Base-by-base conservation (phyloP, 179 eudicot genomes). In the Silene coronaria region DNA sequence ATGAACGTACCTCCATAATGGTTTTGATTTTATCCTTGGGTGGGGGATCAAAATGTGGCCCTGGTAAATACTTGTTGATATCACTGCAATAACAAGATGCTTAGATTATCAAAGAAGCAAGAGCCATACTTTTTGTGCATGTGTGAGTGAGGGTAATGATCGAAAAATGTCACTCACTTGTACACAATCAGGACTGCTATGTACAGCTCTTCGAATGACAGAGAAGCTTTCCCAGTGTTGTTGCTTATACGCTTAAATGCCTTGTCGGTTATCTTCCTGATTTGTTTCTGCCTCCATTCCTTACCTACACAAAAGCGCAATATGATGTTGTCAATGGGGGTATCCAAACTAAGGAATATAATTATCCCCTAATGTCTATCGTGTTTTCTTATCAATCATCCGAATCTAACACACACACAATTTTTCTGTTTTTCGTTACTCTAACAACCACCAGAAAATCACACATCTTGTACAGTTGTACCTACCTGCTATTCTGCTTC, bases 41-140 rank as follows among this genome's bases (percentile, higher is more conserved):
- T 0, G 98, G 98, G 66, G 98, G 98, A 79, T 92, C 97, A 73
- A 90, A 92, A 81, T 94, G 98, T 26, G 96, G 92, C 70, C 97
- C 94, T 4, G 98, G 97, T 79, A 94, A 83, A 66, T 86, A 81
- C 84, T 94, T 94, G 72, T 94, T 94, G 48, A 92, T 87, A 70
- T 94, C 97, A 82, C 97, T 94, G 76, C 79, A 86, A 23, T 36
- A 70, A 48, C 60, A 74, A 70, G 38, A 48, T 48, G 27, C 11
- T 61, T n/a, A 0, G 6, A 45, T 24, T 21, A 17, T 67, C 16
- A 24, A 61, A 21, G 1, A 67, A 13, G n/a, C 22, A 45, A 8
- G 58, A 34, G 11, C 19, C 0, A n/a, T 67, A 13, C 5, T 12
- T 28, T 64, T 64, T 26, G 64, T 27, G 26, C 6, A 27, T 30